phyloP scores from a whole-genome alignment of 2,329 filamentous ascomycete species.

The Penicillium decumbens region DNA sequence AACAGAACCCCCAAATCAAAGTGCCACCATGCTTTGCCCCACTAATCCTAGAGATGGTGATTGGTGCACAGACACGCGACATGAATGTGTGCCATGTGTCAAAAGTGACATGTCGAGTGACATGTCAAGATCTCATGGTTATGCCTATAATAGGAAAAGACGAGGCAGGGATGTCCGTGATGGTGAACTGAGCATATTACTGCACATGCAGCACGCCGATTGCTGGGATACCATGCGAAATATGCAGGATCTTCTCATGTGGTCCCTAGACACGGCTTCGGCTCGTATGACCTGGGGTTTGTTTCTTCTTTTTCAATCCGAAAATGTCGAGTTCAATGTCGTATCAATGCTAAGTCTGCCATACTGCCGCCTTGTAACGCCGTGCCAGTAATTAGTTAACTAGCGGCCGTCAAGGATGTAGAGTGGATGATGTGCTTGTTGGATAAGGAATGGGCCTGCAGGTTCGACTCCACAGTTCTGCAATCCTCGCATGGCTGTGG shows the following conservation, averaged over 20 bases:
- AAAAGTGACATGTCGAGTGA: constrained; percentile 17
- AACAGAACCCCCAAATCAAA: neutral
- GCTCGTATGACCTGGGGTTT: neutral
- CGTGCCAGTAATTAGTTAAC: too few species aligned
- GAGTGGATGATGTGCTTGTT: neutral
- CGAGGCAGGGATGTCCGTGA: neutral
- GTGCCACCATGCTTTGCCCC: neutral
- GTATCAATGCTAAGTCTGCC: neutral
- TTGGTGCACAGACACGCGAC: constrained; percentile 11
- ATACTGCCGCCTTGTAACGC: neutral
- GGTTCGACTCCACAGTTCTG: constrained; percentile 20
- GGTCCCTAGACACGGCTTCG: neutral
- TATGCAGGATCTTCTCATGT: neutral
- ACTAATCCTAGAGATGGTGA: neutral
- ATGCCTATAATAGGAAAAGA: constrained; percentile 4
- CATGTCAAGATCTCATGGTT: constrained; percentile 7
- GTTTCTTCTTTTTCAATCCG: too few species aligned
- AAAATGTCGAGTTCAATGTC: neutral
- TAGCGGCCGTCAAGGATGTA: neutral
- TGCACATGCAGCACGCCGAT: constrained; percentile 13
- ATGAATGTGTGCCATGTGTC: constrained; percentile 22
- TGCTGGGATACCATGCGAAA: constrained; percentile 13
- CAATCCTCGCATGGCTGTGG: neutral
- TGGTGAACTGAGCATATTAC: constrained; percentile 10
- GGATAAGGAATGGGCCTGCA: neutral